Evolutionary conservation across 2,329 filamentous ascomycete species (phyloP).

Genomic region (Elsinoe perseae): DNA sequence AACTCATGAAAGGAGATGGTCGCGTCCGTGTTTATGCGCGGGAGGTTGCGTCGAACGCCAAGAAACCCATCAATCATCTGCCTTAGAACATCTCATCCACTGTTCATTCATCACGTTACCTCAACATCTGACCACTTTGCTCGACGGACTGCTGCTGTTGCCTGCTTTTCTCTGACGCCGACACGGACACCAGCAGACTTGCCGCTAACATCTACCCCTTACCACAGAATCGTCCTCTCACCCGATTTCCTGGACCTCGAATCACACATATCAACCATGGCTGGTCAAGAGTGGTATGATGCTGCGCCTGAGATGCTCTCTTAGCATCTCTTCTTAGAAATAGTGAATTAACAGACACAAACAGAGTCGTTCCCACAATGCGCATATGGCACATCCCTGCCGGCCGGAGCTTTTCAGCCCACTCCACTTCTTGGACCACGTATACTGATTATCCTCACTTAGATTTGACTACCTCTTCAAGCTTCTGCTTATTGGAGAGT

Average conservation of each 20-base stretch:
- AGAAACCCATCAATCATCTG: neutral
- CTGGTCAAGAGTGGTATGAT: constrained; percentile 16
- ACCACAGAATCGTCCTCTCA: neutral
- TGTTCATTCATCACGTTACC: neutral
- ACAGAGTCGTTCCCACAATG: neutral
- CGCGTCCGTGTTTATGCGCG: no score
- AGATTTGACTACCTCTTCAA: constrained; percentile 99
- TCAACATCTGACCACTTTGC: neutral
- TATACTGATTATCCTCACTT: constrained; percentile 17
- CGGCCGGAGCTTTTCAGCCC: neutral
- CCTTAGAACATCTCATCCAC: neutral
- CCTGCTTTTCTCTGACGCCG: neutral
- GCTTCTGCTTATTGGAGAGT: constrained; percentile 99
- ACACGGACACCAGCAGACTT: neutral
- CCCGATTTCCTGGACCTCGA: neutral
- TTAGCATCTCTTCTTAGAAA: neutral
- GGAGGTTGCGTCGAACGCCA: neutral
- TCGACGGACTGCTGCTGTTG: neutral
- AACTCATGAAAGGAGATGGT: neutral
- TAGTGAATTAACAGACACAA: neutral
- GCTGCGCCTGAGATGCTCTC: neutral
- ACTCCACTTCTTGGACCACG: neutral
- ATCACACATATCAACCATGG: constrained; percentile 10
- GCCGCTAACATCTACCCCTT: neutral
- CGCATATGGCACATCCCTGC: neutral